Percentiles rank a stretch among this genome's conserved stretches.
Evolutionary conservation across 805 yeast genomes (phyloP).

Genomic region (Saturnispora ahearnii): DNA sequence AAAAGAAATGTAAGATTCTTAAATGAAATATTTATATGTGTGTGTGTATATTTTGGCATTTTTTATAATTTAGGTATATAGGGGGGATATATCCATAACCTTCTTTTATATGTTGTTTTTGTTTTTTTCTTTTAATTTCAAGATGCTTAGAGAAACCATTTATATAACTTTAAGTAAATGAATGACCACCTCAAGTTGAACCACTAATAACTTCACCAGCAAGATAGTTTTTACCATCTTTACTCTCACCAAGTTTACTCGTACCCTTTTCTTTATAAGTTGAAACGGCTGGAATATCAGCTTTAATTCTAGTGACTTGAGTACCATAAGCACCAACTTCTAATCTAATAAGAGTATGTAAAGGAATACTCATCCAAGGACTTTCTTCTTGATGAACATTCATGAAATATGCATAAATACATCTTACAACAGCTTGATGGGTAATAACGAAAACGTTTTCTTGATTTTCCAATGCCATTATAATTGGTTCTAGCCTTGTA

Average conservation of each 20-base stretch:
- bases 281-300: slow-evolving; percentile 95
- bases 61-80: too few species aligned
- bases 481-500: slow-evolving; percentile 89
- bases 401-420: slow-evolving; percentile 97
- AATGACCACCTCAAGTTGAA: slow-evolving; percentile 9
- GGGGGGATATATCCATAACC: too few species aligned
- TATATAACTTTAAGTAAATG: too few species aligned
- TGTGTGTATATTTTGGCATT: too few species aligned
- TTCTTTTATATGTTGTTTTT: too few species aligned
- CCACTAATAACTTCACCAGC: slow-evolving; percentile 42
- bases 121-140: too few species aligned
- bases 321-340: slow-evolving; percentile 96
- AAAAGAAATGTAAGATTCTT: too few species aligned
- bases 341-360: slow-evolving; percentile 86
- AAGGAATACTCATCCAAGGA: slow-evolving; percentile 98
- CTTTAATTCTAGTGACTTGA: slow-evolving; percentile 79
- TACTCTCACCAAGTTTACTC: slow-evolving; percentile 47
- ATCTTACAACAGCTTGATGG: slow-evolving; percentile 94
- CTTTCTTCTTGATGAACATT: slow-evolving; percentile 95
- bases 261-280: slow-evolving; percentile 96
- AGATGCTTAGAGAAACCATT: too few species aligned
- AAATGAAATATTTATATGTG: too few species aligned
- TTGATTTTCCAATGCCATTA: slow-evolving; percentile 96
- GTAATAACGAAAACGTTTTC: slow-evolving; percentile 93
- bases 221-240: slow-evolving; percentile 29